A percentile compares a stretch with the other conserved stretches of the same genome.
phyloP scores from a whole-genome alignment of 1,284 basidiomycete genomes.

The Ganoderma meredithae region DNA sequence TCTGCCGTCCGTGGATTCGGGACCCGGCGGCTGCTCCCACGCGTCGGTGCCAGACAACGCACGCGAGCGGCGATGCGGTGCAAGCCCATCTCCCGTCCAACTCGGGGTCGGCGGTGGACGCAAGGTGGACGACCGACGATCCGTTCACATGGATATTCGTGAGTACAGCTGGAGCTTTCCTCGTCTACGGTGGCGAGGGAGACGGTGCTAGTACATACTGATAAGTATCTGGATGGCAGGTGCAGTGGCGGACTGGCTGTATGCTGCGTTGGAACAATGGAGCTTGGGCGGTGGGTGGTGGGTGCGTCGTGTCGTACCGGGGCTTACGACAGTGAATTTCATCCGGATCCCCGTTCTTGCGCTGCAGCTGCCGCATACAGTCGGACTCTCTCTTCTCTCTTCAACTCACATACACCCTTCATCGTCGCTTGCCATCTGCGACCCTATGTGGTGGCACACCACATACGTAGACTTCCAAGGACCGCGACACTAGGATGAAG shows the following conservation, averaged over 20 bases:
- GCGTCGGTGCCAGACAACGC: slow-evolving; percentile 1
- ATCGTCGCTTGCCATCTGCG: no score
- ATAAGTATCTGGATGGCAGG: background rate
- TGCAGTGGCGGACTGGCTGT: background rate
- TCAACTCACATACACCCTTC: no score
- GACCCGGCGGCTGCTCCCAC: background rate
- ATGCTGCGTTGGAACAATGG: background rate
- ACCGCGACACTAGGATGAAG: no score
- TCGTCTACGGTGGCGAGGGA: background rate
- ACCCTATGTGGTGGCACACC: no score
- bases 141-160: background rate
- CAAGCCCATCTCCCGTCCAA: background rate
- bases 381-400: no score
- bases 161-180: background rate
- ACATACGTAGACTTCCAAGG: no score
- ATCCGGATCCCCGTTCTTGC: no score
- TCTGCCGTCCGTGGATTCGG: no score
- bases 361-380: no score
- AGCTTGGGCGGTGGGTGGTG: no score
- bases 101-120: background rate
- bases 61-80: background rate
- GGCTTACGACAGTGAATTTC: background rate
- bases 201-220: background rate
- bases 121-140: background rate
- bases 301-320: background rate